Evolutionary conservation across 768 basidiomycete genomes (phyloP), one percentile per base, ranked within the genome.

Genomic region (Boletales sp.): DNA sequence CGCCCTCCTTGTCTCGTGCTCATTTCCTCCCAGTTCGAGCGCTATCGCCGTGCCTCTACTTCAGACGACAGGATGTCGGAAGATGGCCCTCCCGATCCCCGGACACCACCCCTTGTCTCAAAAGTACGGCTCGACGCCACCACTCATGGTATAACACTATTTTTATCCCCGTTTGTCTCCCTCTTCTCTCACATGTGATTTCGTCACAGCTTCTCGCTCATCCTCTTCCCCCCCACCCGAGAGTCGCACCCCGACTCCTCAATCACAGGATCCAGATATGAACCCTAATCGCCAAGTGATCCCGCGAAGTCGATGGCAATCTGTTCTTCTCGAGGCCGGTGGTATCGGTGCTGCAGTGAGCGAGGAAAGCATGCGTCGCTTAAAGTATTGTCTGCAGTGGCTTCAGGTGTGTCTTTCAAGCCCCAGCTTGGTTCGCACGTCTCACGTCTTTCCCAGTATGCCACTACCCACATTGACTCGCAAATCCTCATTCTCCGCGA

Each of bases 301-400:
- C 1, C 80, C 80, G 42, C 78, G 90, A n/a, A 87, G 87, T 65
- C 74, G 87, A 37, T 92, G 89, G 91, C 90, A 93, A 58, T 80
- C 86, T 0, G 79, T 94, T 25, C 71, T 94, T 36, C 74, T 87
- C 19, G 92, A 94, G 68, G 92, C 90, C 2, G 90, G 92, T 13
- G 92, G 92, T 0, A 74, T 95, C 32, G 81, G 90, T 50, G 90
- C 89, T 0, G 92, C 93, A 8, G 74, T 94, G 31, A 92, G 90
- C 65, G 91, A 94, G 55, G 93, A 94, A 67, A 92, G 85, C 60
- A 88, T 95, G 87, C 75, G 88, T 48, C 75, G 87, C 46, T 68
- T 95, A 36, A 83, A 84, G 63, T 94, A 94, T 62, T 92, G 89
- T 68, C 64, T 95, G 28, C 82, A 90, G 50, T 94, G 91, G 90